A percentile compares a stretch with the other conserved stretches of the same genome.
Conservation (phyloP, 352 stramenopile genomes). For the Phytophthora aleatoria region DNA sequence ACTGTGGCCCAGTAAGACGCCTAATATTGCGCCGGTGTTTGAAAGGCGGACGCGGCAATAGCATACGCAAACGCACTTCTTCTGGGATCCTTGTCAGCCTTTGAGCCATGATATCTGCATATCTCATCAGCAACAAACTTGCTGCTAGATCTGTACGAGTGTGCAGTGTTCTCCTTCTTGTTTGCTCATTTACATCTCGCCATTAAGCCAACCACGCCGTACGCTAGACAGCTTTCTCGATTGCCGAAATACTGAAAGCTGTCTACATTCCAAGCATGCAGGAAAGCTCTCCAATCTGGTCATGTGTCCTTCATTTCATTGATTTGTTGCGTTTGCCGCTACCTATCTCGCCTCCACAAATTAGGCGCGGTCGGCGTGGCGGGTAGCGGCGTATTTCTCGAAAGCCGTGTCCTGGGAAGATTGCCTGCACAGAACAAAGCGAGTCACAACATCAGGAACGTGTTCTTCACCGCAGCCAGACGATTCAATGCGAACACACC, state of each 20-base stretch:
- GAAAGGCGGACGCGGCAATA: too few species aligned
- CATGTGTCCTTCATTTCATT: slow-evolving; percentile 25
- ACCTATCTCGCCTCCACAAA: slow-evolving; percentile 9
- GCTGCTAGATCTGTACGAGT: too few species aligned
- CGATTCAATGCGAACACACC: slow-evolving; percentile 39
- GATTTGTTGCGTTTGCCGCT: slow-evolving; percentile 13
- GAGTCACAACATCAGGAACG: slow-evolving; percentile 9
- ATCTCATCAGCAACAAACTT: too few species aligned
- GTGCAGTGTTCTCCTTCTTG: slow-evolving; percentile 15
- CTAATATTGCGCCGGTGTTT: too few species aligned
- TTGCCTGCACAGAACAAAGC: slow-evolving; percentile 35
- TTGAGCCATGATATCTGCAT: too few species aligned
- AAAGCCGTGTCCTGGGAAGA: slow-evolving; percentile 51
- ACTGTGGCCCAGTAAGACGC: too few species aligned
- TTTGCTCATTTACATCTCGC: slow-evolving; percentile 27
- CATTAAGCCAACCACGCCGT: slow-evolving; percentile 7
- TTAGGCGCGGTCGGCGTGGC: slow-evolving; percentile 59
- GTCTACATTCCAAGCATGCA: slow-evolving; percentile 1
- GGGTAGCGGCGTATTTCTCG: slow-evolving; percentile 71
- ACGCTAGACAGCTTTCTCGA: slow-evolving; percentile 1
- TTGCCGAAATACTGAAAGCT: not conserved
- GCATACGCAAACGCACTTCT: not conserved
- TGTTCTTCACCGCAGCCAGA: not conserved
- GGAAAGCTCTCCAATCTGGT: not conserved
- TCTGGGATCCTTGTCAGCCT: not conserved